Evolutionary conservation across 805 yeast genomes (phyloP), one percentile per base, ranked within the genome.

Genomic region (Wickerhamomyces hampshirensis): DNA sequence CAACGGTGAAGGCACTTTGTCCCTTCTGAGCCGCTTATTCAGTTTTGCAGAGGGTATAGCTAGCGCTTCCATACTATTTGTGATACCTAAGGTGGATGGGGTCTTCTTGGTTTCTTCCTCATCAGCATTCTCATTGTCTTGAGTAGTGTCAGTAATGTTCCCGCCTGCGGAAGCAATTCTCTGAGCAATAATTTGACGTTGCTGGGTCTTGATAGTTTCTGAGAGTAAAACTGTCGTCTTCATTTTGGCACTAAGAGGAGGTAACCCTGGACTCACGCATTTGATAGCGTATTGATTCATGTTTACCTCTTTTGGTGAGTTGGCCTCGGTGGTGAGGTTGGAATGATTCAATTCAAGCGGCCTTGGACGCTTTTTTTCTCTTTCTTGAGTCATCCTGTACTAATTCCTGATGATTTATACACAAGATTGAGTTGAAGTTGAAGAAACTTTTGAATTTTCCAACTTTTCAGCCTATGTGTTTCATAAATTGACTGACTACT

Each of bases 1-100:
- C 23, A 59, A 39, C 3, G 62, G 62, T 3, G 60, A 48, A 11
- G 63, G 63, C 6, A 53, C 56, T 5, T 46, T 47, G 11, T 39
- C 40, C 31, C 63, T 51, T 27, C 53, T 56, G 19, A 59, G 38
- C 21, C 54, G 47, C 28, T 55, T 57, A 21, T 37, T 39, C 1
- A 46, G 33, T 14, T 18, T 28, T 4, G 43, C 43, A 1, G 53
- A 45, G 4, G 59, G 59, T 7, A 55, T 47, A 0, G 47, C 30
- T 4, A 50, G 18, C 3, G 35, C 31, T 5, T 47, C 51, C 39
- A 42, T 32, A 11, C 37, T 33, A 4, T 39, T 44, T 3, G 50
- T 38, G n/a, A 49, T 31, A 1, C 48, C 48, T 3, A 45, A 33
- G 3, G 44, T 42, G 9, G 50, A 39, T 6, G 43, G 42, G 1